Percentiles rank a stretch among this genome's conserved stretches.
Conservation (phyloP, 1,284 basidiomycete genomes). For the Microbotryum violaceum region DNA sequence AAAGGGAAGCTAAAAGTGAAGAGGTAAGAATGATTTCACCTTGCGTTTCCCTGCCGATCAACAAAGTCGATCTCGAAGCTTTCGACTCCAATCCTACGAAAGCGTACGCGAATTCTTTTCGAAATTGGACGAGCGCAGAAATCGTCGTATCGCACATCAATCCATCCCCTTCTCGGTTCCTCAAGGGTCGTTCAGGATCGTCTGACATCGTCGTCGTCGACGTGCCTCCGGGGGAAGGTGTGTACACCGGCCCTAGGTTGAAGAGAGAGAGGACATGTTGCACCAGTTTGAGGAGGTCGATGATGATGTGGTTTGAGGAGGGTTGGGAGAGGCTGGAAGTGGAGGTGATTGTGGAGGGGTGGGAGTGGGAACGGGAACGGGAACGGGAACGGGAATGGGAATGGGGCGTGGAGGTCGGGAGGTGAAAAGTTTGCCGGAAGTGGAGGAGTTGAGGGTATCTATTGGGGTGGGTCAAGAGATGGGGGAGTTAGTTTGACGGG, state of each 20-base stretch:
- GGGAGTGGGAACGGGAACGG: no score
- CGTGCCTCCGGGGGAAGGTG: not conserved
- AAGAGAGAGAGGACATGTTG: constrained; percentile 13
- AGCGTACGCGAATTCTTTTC: constrained; percentile 1
- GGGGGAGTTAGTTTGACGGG: no score
- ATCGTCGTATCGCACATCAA: constrained; percentile 14
- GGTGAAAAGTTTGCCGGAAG: constrained; percentile 8
- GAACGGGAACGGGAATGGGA: no score
- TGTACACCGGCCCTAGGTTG: constrained; percentile 6
- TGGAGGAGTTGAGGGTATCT: constrained; percentile 11
- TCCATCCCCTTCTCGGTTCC: constrained; percentile 8
- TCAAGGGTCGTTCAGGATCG: not conserved
- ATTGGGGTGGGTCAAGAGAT: not conserved
- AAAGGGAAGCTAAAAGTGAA: not conserved
- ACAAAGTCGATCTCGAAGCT: no score
- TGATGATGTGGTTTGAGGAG: not conserved
- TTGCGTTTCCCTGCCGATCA: not conserved
- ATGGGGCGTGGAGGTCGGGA: not conserved
- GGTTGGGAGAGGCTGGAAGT: not conserved
- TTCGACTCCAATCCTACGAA: not conserved
- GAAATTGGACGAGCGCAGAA: constrained; percentile 2
- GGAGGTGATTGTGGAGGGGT: not conserved
- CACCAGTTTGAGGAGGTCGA: constrained; percentile 6
- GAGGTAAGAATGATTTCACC: constrained; percentile 2
- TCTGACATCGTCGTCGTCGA: not conserved